Percentiles rank a stretch among this genome's conserved stretches.
Evolutionary conservation across 179 eudicot species (phyloP).

Genomic region (Sideroxylon spinosum): DNA sequence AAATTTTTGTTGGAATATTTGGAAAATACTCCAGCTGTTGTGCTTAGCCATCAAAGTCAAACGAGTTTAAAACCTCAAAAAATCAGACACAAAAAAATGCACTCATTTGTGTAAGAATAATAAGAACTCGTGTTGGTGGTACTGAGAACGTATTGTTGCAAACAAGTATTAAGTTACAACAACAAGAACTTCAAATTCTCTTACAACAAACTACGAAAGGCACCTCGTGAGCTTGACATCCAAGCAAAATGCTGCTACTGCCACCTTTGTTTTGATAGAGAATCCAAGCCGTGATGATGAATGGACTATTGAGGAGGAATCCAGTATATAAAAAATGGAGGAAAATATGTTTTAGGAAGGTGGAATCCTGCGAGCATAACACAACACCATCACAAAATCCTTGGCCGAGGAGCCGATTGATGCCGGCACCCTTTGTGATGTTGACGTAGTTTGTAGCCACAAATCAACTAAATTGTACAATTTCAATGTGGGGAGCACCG

Average conservation of each 20-base stretch:
- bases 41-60: too few species aligned
- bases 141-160: too few species aligned
- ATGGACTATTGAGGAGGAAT: background rate
- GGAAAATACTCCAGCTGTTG: too few species aligned
- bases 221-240: too few species aligned
- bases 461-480: constrained; percentile 38
- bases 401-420: constrained; percentile 46
- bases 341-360: constrained; percentile 6
- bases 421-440: constrained; percentile 34
- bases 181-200: too few species aligned
- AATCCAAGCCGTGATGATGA: too few species aligned
- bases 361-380: constrained; percentile 38
- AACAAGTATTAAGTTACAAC: too few species aligned
- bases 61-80: background rate
- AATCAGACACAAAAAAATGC: too few species aligned
- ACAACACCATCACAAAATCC: constrained; percentile 49
- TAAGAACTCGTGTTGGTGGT: too few species aligned
- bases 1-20: background rate
- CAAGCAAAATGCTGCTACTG: too few species aligned
- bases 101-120: background rate
- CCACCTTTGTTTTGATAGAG: too few species aligned
- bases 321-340: constrained; percentile 5
- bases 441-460: constrained; percentile 38
- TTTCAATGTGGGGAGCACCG: constrained; percentile 36
- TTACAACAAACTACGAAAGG: too few species aligned